Evolutionary conservation across 441 rosid species (phyloP), one percentile per base, ranked within the genome.

Genomic region (Omphalea diandra): DNA sequence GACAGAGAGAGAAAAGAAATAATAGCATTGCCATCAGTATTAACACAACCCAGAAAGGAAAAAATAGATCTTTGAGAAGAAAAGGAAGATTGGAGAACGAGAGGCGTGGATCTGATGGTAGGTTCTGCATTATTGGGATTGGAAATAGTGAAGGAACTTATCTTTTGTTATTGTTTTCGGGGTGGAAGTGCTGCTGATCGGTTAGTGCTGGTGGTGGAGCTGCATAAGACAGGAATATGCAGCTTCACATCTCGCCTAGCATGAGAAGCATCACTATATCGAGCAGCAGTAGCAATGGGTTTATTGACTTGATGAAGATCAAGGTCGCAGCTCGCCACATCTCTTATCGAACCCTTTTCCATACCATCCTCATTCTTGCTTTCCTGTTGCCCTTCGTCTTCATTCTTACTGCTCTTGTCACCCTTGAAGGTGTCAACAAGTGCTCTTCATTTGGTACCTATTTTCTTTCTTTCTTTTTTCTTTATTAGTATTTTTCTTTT

Each of bases 231-330:
- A 91, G 85, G 89, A 96, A 75, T 72, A 79, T 96, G 99, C 99
- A 90, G 98, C 99, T 96, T 89, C 99, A 91, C 91, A 82, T 96
- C 89, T 96, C 99, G 84, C 98, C 97, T 85, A 94, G 99, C 85
- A 96, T 96, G 98, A 96, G 98, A 91, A 93, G 99, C 80, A 89
- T 96, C 84, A 96, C 99, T 73, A 96, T 96, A 77, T 93, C 84
- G 60, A 83, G 86, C 72, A 77, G 75, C 73, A 69, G 83, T 84
- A 90, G 81, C 89, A 88, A 90, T 89, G 99, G 96, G 79, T 89
- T 93, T 90, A 87, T 86, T 87, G 97, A 95, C 87, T 93, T 90
- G 82, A 93, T 93, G 99, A 95, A 91, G 99, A 87, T 95, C 97
- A 90, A 91, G 87, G 90, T 96, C 84, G 97, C 97, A 87, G 94